These are phyloP conservation scores for Sarocladium brachiariae DNA, from an alignment of 2,329 filamentous ascomycete species.

Conservation along the genomic window DNA sequence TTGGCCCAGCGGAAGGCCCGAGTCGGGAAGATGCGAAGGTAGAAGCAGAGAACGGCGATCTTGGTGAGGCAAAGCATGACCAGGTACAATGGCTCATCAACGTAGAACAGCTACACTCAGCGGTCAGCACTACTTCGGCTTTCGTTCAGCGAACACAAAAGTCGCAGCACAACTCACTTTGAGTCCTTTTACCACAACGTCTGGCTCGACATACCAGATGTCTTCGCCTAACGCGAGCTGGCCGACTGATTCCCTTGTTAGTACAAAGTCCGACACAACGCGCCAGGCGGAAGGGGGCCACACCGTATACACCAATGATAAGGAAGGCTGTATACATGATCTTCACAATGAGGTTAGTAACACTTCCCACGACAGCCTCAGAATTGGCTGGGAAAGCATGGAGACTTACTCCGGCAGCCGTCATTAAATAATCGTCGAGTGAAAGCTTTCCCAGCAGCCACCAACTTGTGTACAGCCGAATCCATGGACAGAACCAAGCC, in stretches of 20 bases:
- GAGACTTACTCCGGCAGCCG: constrained; percentile 24
- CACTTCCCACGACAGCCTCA: no score
- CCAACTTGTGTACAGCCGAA: constrained; percentile 32
- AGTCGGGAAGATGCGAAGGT: constrained; percentile 30
- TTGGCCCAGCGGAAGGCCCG: constrained; percentile 26
- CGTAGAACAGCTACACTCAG: constrained; percentile 20
- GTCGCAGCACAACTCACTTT: constrained; percentile 16
- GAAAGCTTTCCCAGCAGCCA: constrained; percentile 22
- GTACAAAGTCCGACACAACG: background rate
- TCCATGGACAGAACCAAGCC: constrained; percentile 25
- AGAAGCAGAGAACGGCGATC: constrained; percentile 31
- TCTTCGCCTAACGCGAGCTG: constrained; percentile 27
- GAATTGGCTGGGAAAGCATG: background rate
- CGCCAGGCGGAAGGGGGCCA: background rate
- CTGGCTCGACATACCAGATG: constrained; percentile 27
- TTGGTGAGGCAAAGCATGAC: constrained; percentile 31
- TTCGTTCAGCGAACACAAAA: background rate
- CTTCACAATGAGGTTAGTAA: constrained; percentile 11
- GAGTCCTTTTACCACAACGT: constrained; percentile 22
- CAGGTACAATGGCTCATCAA: constrained; percentile 29
- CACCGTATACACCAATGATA: constrained; percentile 25
- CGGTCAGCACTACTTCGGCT: background rate
- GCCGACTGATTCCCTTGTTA: constrained; percentile 16
- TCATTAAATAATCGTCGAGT: constrained; percentile 33
- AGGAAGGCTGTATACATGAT: constrained; percentile 25